phyloP scores from a whole-genome alignment of 2,329 filamentous ascomycete species.

The Diaporthe sp. region DNA sequence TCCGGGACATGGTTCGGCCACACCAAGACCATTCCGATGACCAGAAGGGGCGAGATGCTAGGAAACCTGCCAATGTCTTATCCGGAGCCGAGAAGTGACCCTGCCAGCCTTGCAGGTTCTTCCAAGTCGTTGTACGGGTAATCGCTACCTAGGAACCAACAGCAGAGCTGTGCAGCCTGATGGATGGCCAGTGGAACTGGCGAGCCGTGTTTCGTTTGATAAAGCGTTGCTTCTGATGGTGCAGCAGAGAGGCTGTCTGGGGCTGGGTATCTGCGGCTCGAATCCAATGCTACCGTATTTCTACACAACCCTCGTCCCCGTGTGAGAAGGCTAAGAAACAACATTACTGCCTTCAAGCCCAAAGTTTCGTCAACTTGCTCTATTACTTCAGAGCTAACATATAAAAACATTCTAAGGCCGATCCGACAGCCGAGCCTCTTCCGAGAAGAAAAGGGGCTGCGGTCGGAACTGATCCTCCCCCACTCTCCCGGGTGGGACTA shows the following conservation, averaged over 20 bases:
- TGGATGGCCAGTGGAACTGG: neutral
- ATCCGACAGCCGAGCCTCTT: constrained; percentile 20
- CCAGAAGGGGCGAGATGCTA: neutral
- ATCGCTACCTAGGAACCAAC: neutral
- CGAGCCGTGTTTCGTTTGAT: neutral
- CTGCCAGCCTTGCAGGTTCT: neutral
- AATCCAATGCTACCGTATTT: too few species aligned
- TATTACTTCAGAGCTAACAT: too few species aligned
- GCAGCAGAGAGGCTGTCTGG: too few species aligned
- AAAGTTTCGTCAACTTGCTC: too few species aligned
- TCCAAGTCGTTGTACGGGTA: neutral
- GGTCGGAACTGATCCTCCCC: constrained; percentile 10
- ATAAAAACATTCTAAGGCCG: too few species aligned
- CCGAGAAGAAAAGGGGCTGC: constrained; percentile 21
- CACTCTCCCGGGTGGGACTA: constrained; percentile 9
- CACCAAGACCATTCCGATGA: neutral
- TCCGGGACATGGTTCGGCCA: neutral
- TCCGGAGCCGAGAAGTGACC: too few species aligned
- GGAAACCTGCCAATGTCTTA: neutral
- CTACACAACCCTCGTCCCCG: too few species aligned
- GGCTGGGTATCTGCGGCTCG: neutral
- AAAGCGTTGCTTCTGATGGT: neutral
- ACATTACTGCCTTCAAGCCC: too few species aligned
- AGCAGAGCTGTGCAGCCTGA: neutral
- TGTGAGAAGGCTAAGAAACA: too few species aligned